phyloP scores from a whole-genome alignment of 2,329 filamentous ascomycete species.

The Ophiocordyceps robertsii region DNA sequence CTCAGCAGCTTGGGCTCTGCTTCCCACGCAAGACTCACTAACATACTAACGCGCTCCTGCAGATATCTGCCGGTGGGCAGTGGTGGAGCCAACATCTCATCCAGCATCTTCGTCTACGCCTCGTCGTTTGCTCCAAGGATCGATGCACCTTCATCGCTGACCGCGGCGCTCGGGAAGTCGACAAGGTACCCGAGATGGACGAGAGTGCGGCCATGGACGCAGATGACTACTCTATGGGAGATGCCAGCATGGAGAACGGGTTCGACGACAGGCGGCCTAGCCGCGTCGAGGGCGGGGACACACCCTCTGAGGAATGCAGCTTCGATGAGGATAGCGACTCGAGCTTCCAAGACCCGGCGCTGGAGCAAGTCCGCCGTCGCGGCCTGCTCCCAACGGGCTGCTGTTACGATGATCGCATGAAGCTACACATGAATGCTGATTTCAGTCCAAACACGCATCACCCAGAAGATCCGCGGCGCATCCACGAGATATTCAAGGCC shows the following conservation, averaged over 20 bases:
- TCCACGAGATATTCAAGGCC: slow-evolving; percentile 84
- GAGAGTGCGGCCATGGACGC: slow-evolving; percentile 22
- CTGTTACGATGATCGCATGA: slow-evolving; percentile 92
- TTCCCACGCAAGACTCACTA: no score
- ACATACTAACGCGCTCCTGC: no score
- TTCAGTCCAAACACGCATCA: slow-evolving; percentile 65
- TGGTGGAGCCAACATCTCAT: no score
- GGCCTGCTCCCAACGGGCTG: slow-evolving; percentile 56
- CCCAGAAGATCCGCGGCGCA: slow-evolving; percentile 85
- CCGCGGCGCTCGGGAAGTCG: not conserved
- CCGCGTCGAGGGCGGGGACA: slow-evolving; percentile 15
- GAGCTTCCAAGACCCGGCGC: slow-evolving; percentile 22
- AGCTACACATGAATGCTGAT: slow-evolving; percentile 80
- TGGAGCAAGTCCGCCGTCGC: slow-evolving; percentile 25
- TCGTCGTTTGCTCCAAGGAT: not conserved
- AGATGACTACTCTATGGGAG: slow-evolving; percentile 29
- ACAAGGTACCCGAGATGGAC: slow-evolving; percentile 2
- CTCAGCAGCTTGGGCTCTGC: no score
- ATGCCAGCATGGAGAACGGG: slow-evolving; percentile 19
- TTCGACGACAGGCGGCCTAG: slow-evolving; percentile 5
- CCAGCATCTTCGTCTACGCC: no score
- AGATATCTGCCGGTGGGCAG: no score
- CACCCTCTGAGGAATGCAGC: slow-evolving; percentile 18
- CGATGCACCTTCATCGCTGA: not conserved
- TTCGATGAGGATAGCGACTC: slow-evolving; percentile 21